Evolutionary conservation across 805 yeast genomes (phyloP), one percentile per base, ranked within the genome.

Genomic region (Saturnispora sanitii): DNA sequence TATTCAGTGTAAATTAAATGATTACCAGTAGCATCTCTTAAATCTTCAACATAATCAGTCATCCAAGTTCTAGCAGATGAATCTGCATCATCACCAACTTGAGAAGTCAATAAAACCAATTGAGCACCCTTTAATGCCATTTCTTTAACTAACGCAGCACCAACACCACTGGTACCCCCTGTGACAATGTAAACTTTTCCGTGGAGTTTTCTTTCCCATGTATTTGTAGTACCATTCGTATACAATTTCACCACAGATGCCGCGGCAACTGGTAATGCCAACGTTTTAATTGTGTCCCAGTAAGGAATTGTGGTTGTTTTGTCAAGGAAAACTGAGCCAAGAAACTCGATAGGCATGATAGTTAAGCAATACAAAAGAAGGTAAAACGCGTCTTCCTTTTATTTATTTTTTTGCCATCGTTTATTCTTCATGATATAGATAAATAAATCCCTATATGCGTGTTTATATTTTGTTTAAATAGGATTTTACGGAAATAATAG

Each of bases 161-260:
- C 98, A 45, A 86, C 57, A 0, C 97, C 96, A 1, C 94, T 72
- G 0, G 97, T 90, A 2, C 95, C 98, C n/a, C 98, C 98, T 0
- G 92, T 82, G 6, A 84, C 68, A 17, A 83, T 65, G 51, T 69
- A 82, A 4, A 88, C 97, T 53, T 79, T 77, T 1, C 97, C 96
- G 55, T 92, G 95, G 56, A 90, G 61, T 48, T 87, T 88, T 45
- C 96, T 70, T 46, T 85, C 95, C 95, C 96, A 90, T 0, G 87
- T 82, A 61, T 90, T 92, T 17, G 72, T 49, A 1, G 83, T 60
- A 9, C 98, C 98, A 27, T 80, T 73, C 52, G 82, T 78, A 63
- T 82, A 85, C 56, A 74, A 75, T 57, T 90, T 90, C 33, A 77
- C 38, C 1, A 70, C 70, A 0, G 64, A 70, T 0, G 71, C 53